Conservation (phyloP, 2,329 filamentous ascomycete species). For the Monosporascus cannonballus region DNA sequence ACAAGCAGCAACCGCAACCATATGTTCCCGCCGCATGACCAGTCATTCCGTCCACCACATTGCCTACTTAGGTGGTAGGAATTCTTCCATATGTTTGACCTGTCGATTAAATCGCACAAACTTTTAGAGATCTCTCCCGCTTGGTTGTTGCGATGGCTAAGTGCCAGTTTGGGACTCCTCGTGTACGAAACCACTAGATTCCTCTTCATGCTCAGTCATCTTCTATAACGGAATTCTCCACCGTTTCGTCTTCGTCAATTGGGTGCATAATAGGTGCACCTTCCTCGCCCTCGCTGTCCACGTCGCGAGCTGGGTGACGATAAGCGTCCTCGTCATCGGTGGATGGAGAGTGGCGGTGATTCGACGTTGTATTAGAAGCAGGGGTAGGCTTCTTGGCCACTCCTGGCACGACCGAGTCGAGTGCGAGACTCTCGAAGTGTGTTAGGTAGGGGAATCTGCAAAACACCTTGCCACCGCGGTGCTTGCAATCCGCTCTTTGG, state of each 20-base stretch:
- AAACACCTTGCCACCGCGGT: conserved; percentile 23
- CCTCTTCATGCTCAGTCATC: too few species aligned
- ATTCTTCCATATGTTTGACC: too few species aligned
- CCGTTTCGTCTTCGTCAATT: background rate
- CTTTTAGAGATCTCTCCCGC: too few species aligned
- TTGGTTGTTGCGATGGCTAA: too few species aligned
- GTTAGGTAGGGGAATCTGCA: conserved; percentile 18
- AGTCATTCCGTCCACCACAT: too few species aligned
- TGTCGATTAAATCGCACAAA: too few species aligned
- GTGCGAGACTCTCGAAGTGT: conserved; percentile 15
- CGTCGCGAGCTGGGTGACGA: background rate
- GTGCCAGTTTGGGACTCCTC: too few species aligned
- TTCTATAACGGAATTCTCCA: background rate
- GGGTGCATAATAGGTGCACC: background rate
- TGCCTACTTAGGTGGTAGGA: too few species aligned
- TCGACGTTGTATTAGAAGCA: background rate
- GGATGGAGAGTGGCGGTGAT: background rate
- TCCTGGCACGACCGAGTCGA: background rate
- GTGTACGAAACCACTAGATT: too few species aligned
- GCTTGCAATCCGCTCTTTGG: conserved; percentile 24
- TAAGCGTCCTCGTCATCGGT: background rate
- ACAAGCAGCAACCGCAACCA: too few species aligned
- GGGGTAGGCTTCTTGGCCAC: background rate
- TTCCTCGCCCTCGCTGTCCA: background rate
- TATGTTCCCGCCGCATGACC: too few species aligned